Conservation (phyloP, 2,329 filamentous ascomycete species). For the Xenosphaeropsis pyriputrescens region DNA sequence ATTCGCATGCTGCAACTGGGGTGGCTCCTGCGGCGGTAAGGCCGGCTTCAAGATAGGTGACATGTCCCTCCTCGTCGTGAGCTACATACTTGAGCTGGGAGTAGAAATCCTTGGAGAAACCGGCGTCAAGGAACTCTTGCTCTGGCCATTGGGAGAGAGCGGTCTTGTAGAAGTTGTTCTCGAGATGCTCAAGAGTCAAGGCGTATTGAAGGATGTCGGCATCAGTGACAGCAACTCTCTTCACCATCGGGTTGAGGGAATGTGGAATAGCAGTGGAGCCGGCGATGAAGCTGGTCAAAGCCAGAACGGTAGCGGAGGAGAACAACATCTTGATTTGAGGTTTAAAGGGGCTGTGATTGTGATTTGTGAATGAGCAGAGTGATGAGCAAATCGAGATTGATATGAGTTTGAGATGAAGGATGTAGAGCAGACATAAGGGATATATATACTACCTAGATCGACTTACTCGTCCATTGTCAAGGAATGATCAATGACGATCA, state of each 20-base stretch:
- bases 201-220: constrained; percentile 29
- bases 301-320: constrained; percentile 7
- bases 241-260: constrained; percentile 6
- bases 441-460: too few relatives aligned
- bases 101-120: constrained; percentile 36
- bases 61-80: constrained; percentile 41
- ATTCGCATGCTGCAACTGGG: constrained; percentile 40
- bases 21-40: constrained; percentile 29
- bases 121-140: constrained; percentile 33
- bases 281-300: constrained; percentile 3
- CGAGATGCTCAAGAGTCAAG: constrained; percentile 39
- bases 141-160: constrained; percentile 41
- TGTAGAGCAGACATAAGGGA: too few relatives aligned
- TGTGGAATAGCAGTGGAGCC: constrained; percentile 6
- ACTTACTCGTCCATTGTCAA: too few relatives aligned
- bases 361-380: too few relatives aligned
- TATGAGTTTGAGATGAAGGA: too few relatives aligned
- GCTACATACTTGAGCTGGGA: constrained; percentile 40
- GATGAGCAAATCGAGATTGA: too few relatives aligned
- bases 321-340: constrained; percentile 11
- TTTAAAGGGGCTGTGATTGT: too few relatives aligned
- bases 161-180: constrained; percentile 48
- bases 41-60: constrained; percentile 35
- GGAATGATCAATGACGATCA: too few relatives aligned
- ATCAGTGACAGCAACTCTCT: constrained; percentile 11